A percentile compares a stretch with the other conserved stretches of the same genome.
Conservation (phyloP, 345 rosid species). For the Aquilaria yunnanensis region DNA sequence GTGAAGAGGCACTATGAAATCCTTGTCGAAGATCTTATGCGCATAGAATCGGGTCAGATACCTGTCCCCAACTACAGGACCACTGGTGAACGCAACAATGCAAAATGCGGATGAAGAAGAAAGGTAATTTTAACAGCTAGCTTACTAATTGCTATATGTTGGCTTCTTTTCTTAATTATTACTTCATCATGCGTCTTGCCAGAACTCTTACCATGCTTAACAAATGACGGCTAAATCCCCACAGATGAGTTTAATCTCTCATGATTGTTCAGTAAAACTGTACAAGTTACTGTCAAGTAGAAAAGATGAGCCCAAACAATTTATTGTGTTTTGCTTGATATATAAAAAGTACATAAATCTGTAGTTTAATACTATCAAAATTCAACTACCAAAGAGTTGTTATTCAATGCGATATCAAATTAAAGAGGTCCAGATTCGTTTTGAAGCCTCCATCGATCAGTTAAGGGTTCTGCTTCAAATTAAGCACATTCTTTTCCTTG, state of each 20-base stretch:
- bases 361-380: neutral
- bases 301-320: neutral
- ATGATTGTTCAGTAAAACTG: neutral
- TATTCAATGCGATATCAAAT: too few species aligned
- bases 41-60: conserved; percentile 47
- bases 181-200: neutral
- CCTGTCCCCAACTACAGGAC: conserved; percentile 46
- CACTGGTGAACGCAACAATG: conserved; percentile 1
- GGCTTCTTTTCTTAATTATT: neutral
- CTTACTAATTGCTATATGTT: neutral
- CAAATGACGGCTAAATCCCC: too few species aligned
- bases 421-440: too few species aligned
- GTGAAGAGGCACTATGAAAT: conserved; percentile 40
- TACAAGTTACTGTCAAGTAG: neutral
- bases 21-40: conserved; percentile 37
- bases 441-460: neutral
- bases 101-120: conserved; percentile 12
- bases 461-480: neutral
- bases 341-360: neutral
- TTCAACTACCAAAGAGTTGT: neutral
- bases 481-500: neutral
- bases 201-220: neutral
- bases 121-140: conserved; percentile 11
- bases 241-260: too few species aligned
- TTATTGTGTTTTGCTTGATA: too few species aligned